These are phyloP conservation scores for Cercospora citrullina DNA, from an alignment of 2,329 filamentous ascomycete genomes.

Conservation along the genomic window DNA sequence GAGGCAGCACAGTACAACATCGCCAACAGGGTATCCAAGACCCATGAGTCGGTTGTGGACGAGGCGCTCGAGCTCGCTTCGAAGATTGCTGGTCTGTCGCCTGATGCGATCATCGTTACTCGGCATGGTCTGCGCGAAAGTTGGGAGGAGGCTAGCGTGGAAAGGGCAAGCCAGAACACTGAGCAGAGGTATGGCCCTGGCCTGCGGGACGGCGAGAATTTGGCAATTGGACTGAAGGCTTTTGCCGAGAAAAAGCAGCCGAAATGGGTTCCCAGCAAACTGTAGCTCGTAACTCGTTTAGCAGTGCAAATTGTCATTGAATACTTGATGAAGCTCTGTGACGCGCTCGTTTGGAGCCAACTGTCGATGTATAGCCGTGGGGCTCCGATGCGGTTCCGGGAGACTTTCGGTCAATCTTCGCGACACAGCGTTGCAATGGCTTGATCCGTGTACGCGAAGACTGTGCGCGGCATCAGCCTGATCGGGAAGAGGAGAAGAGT, in stretches of 20 bases:
- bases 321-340: not conserved
- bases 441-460: not conserved
- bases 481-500: not conserved
- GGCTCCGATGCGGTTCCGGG: constrained; percentile 3
- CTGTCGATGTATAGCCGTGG: constrained; percentile 2
- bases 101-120: constrained; percentile 46
- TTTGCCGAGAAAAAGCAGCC: constrained; percentile 55
- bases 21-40: constrained; percentile 43
- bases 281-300: constrained; percentile 31
- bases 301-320: not conserved
- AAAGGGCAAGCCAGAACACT: constrained; percentile 44
- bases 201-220: constrained; percentile 50
- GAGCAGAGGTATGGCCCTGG: constrained; percentile 45
- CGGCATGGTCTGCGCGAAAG: constrained; percentile 43
- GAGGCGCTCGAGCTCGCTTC: constrained; percentile 43
- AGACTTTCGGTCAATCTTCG: constrained; percentile 3
- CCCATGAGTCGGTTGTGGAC: constrained; percentile 39
- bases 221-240: constrained; percentile 52
- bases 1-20: constrained; percentile 47
- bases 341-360: constrained; percentile 4
- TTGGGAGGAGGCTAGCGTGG: constrained; percentile 47
- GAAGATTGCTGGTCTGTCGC: constrained; percentile 41
- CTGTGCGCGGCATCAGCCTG: not conserved
- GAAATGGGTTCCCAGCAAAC: constrained; percentile 52
- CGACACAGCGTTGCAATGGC: not conserved